Evolutionary conservation across 495 filamentous ascomycete species (phyloP), one percentile per base, ranked within the genome.

Genomic region (Penicillium riverlandense): DNA sequence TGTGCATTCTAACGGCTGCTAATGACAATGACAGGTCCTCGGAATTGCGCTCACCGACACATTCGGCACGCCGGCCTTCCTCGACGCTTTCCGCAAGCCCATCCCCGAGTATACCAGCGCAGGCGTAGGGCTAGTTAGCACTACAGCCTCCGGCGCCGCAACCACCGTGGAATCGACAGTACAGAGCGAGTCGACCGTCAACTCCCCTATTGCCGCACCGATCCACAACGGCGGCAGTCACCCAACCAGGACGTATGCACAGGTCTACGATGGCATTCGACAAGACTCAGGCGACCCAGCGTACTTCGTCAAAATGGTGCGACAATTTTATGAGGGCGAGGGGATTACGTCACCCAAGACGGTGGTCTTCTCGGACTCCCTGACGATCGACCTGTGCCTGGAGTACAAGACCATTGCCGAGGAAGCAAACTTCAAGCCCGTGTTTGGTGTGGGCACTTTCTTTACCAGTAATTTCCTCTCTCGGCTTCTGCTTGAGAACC

Each of bases 31-130:
- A 6, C 31, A 80, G 72, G 78, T 92, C 8, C 82, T 98, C 11
- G 83, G 85, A 6, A 92, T 98, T 48, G 90, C 94, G 3, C 66
- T 98, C 40, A 97, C 92, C n/a, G 92, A 98, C 69, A 98, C 92
- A 2, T 98, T 96, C 55, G 92, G 92, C 33, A 97, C 92, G 2
- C 86, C 88, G 0, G 79, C 82, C 27, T 98, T 98, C 66, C 74
- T 98, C 9, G 79, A 79, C 38, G 81, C 89, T 0, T 98, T 98
- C 69, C 74, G 75, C 50, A 78, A 84, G 56, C 78, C 80, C 0
- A 65, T 80, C 29, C 68, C 79, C 13, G 43, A 48, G 40, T 48
- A 54, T 52, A 63, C 62, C 34, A 57, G 52, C 32, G 61, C 69
- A 22, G 55, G 52, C 31, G 43, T 52, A n/a, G 67, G 64, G 2